A percentile compares a stretch with the other conserved stretches of the same genome.
Evolutionary conservation across 2,329 filamentous ascomycete genomes (phyloP).

Genomic region (Colletotrichum agaves): DNA sequence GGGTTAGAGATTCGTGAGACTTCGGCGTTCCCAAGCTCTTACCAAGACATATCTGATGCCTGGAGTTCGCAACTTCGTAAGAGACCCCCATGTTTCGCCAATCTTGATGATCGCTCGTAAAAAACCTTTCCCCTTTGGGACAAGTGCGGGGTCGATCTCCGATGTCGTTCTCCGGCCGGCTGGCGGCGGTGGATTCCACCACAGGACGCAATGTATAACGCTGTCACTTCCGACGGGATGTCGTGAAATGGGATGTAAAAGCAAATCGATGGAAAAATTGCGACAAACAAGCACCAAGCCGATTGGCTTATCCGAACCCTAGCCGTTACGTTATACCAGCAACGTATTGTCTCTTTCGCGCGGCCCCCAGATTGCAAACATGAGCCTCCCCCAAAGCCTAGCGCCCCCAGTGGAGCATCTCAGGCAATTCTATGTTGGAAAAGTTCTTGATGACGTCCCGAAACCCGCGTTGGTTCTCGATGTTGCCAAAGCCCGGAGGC

Average conservation of each 20-base stretch:
- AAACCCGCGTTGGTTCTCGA: constrained; percentile 69
- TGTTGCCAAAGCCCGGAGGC: constrained; percentile 59
- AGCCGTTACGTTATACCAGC: background rate
- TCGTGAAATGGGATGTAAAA: background rate
- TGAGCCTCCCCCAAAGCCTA: constrained; percentile 39
- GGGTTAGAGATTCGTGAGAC: background rate
- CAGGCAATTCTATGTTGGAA: constrained; percentile 43
- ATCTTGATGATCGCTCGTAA: background rate
- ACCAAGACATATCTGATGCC: background rate
- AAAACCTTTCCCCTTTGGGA: background rate
- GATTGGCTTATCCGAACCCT: background rate
- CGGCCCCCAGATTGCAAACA: background rate
- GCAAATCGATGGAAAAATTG: accelerated
- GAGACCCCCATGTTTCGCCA: background rate
- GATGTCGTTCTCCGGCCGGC: constrained; percentile 18
- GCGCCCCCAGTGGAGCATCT: constrained; percentile 31
- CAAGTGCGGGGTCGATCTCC: constrained; percentile 25
- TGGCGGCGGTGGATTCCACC: background rate
- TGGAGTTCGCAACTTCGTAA: background rate
- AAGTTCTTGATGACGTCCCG: constrained; percentile 50
- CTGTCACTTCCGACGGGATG: background rate
- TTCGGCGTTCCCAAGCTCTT: background rate
- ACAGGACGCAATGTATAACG: background rate
- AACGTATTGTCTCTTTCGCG: background rate
- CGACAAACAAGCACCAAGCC: background rate